Evolutionary conservation across 2,329 filamentous ascomycete genomes (phyloP).

Genomic region (Pseudogymnoascus verrucosus): DNA sequence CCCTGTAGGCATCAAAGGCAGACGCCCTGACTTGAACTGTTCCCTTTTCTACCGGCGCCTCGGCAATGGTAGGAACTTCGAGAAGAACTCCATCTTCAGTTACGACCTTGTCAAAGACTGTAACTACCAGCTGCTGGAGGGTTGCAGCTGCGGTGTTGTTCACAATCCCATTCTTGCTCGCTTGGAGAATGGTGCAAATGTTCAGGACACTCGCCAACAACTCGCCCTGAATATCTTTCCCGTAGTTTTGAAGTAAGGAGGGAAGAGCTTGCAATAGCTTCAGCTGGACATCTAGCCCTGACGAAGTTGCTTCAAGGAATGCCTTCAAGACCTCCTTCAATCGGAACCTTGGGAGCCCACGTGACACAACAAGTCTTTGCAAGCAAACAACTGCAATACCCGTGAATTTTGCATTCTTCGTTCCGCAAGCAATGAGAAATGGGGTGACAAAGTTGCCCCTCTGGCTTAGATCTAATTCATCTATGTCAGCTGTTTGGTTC

Average conservation of each 20-base stretch:
- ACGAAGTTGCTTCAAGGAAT: conserved; percentile 74
- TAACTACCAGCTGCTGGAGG: conserved; percentile 84
- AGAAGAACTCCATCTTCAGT: conserved; percentile 59
- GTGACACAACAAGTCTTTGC: conserved; percentile 76
- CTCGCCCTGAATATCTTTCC: conserved; percentile 69
- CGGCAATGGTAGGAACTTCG: conserved; percentile 52
- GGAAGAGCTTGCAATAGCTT: conserved; percentile 92
- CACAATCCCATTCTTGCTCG: conserved; percentile 85
- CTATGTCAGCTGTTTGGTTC: conserved; percentile 6
- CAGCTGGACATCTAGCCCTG: conserved; percentile 80
- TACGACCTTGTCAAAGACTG: conserved; percentile 86
- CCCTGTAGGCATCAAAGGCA: conserved; percentile 76
- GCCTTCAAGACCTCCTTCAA: conserved; percentile 83
- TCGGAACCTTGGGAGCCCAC: conserved; percentile 69
- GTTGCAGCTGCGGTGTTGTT: conserved; percentile 96
- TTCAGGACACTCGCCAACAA: conserved; percentile 75
- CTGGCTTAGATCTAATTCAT: conserved; percentile 64
- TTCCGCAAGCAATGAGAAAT: conserved; percentile 86
- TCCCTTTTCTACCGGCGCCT: conserved; percentile 59
- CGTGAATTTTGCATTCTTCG: conserved; percentile 84
- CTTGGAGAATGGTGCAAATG: conserved; percentile 85
- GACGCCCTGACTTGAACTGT: conserved; percentile 62
- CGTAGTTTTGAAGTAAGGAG: conserved; percentile 83
- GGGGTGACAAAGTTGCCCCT: conserved; percentile 81
- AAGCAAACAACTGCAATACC: conserved; percentile 81